Evolutionary conservation across 1,284 basidiomycete genomes (phyloP).

Genomic region (Crucibulum parvulum): DNA sequence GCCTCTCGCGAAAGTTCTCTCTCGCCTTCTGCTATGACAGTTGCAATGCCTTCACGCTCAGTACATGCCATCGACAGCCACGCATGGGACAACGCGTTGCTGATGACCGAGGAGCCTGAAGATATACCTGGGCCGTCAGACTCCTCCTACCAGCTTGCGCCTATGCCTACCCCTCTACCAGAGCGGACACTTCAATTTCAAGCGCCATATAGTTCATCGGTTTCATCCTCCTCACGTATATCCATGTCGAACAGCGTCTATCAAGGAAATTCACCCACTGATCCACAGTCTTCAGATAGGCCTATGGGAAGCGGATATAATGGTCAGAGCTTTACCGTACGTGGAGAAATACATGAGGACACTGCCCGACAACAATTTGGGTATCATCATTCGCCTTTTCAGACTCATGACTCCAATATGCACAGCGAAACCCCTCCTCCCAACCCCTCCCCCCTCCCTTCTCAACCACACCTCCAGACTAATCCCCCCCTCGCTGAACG

Average conservation of each 20-base stretch:
- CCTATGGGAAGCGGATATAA: slow-evolving; percentile 41
- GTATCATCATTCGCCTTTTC: slow-evolving; percentile 51
- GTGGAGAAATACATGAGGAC: slow-evolving; percentile 47
- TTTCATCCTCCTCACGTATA: slow-evolving; percentile 44
- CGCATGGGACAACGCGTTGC: slow-evolving; percentile 64
- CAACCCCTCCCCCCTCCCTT: slow-evolving; percentile 29
- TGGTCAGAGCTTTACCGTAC: slow-evolving; percentile 44
- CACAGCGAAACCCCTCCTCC: slow-evolving; percentile 40
- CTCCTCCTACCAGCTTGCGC: slow-evolving; percentile 47
- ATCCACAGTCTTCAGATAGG: slow-evolving; percentile 49
- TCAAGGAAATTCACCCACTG: slow-evolving; percentile 36
- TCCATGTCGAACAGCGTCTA: slow-evolving; percentile 46
- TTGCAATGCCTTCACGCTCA: slow-evolving; percentile 46
- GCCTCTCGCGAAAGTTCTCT: slow-evolving; percentile 47
- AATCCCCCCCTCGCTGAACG: not conserved
- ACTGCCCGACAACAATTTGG: slow-evolving; percentile 45
- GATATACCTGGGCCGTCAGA: slow-evolving; percentile 32
- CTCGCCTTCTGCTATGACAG: slow-evolving; percentile 48
- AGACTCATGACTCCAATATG: slow-evolving; percentile 38
- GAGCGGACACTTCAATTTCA: slow-evolving; percentile 43
- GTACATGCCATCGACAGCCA: slow-evolving; percentile 57
- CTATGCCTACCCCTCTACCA: slow-evolving; percentile 45
- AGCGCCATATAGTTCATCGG: slow-evolving; percentile 39
- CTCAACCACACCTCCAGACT: slow-evolving; percentile 33
- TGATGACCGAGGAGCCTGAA: slow-evolving; percentile 44